Percentiles rank a stretch among this genome's conserved stretches.
These are phyloP conservation scores for Cystobasidium sp. DNA, from an alignment of 1,284 basidiomycete species.

Conservation along the genomic window DNA sequence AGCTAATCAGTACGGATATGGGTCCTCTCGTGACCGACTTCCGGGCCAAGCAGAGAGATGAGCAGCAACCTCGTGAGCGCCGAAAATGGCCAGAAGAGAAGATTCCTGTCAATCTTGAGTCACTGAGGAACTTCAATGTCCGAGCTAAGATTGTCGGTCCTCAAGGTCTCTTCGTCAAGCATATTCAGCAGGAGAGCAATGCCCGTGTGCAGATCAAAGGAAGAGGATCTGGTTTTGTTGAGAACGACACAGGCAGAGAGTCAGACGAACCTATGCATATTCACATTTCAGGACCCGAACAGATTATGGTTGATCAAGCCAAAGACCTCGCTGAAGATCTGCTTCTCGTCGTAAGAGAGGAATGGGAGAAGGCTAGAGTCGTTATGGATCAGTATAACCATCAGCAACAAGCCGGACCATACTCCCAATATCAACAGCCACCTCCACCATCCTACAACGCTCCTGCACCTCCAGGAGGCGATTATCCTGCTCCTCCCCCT, in stretches of 20 bases:
- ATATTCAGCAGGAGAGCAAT: slow-evolving; percentile 94
- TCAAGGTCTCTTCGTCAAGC: slow-evolving; percentile 95
- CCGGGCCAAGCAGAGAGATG: slow-evolving; percentile 34
- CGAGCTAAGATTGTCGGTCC: slow-evolving; percentile 97
- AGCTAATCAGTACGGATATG: slow-evolving; percentile 81
- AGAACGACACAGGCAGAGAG: slow-evolving; percentile 89
- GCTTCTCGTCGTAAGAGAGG: slow-evolving; percentile 77
- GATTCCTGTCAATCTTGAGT: slow-evolving; percentile 81
- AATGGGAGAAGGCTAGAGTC: slow-evolving; percentile 74
- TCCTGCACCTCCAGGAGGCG: slow-evolving; percentile 38
- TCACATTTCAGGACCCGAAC: slow-evolving; percentile 91
- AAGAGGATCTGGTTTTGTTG: slow-evolving; percentile 89
- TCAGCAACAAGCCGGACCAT: slow-evolving; percentile 36
- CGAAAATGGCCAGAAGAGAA: slow-evolving; percentile 97
- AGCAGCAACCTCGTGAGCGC: slow-evolving; percentile 38
- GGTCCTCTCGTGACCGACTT: slow-evolving; percentile 70
- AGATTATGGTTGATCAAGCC: slow-evolving; percentile 81
- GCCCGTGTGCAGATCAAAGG: slow-evolving; percentile 99
- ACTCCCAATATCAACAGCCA: slow-evolving; percentile 33
- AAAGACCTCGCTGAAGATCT: slow-evolving; percentile 88
- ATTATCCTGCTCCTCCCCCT: slow-evolving; percentile 40
- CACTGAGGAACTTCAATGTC: slow-evolving; percentile 94
- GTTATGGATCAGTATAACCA: slow-evolving; percentile 44
- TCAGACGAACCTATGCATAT: slow-evolving; percentile 92
- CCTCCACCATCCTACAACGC: slow-evolving; percentile 39